Conservation (phyloP, 345 rosid species). For the Litchi chinensis region DNA sequence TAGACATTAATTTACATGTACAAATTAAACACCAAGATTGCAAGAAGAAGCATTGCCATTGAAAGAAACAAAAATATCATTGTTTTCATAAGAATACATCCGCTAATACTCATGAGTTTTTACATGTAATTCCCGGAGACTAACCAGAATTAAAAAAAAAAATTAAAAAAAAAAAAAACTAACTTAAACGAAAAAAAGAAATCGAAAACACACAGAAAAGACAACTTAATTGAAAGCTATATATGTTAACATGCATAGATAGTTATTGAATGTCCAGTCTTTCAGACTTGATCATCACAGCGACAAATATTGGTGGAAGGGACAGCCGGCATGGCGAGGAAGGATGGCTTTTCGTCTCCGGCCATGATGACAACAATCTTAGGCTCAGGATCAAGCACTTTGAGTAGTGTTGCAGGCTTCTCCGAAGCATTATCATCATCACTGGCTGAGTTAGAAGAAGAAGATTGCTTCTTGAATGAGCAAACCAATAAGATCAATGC, state of each 20-base stretch:
- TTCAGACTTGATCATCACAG: slow-evolving; percentile 25
- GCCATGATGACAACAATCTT: slow-evolving; percentile 60
- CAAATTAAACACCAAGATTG: too few relatives aligned
- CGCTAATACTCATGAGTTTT: not conserved
- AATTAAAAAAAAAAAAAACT: not conserved
- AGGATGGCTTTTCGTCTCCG: slow-evolving; percentile 53
- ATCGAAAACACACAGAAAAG: not conserved
- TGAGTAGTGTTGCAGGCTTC: not conserved
- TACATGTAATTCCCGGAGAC: not conserved
- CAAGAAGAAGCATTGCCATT: not conserved
- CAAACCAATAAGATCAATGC: slow-evolving; percentile 42
- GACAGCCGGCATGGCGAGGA: slow-evolving; percentile 46
- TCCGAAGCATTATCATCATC: not conserved
- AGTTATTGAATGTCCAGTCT: not conserved
- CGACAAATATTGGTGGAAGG: slow-evolving; percentile 16
- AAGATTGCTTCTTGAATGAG: slow-evolving; percentile 26
- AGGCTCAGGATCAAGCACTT: slow-evolving; percentile 32
- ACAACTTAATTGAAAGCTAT: not conserved
- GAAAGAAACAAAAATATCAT: not conserved
- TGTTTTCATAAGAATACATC: not conserved
- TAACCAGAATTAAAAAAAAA: not conserved
- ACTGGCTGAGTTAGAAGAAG: not conserved
- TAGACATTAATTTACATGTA: too few relatives aligned
- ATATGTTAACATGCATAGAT: not conserved
- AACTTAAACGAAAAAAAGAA: not conserved